Evolutionary conservation across 1,284 basidiomycete genomes (phyloP), one percentile per base, ranked within the genome.

Genomic region (Fomes fomentarius): DNA sequence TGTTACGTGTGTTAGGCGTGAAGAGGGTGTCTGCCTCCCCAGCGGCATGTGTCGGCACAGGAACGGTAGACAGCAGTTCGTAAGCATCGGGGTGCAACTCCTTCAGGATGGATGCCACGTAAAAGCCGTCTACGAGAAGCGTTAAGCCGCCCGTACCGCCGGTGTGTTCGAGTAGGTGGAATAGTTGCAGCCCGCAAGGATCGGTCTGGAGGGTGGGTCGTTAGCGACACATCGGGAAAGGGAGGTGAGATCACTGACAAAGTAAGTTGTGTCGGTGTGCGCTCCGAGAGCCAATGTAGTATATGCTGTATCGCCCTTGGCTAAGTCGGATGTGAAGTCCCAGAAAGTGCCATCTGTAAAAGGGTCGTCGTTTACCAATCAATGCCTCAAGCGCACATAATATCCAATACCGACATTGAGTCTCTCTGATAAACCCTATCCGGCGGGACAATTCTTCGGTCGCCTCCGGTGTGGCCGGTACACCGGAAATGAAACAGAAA

Each of bases 251-350:
- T 9, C n/a, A 72, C 84, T 55, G 63, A 93, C 89, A 65, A 91
- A 94, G 73, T 98, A 98, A 2, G 96, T 96, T 44, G 92, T 97
- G 66, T 98, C 96, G 1, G 96, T 98, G 69, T 99, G 96, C 0
- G 94, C 94, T 8, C 85, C 87, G 5, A 99, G 82, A 1, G 89
- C 89, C 37, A 97, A 73, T 19, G 89, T 92, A 8, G 94, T 96
- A 73, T 99, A 99, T 19, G 89, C 87, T 6, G 93, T 88, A 69
- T 98, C 96, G 19, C 94, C 94, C 66, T 92, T 94, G 11, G 89
- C 86, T 19, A 97, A 81, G 68, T 97, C 88, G 0, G 95, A 87
- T 1, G 95, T 98, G 67, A 99, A 97, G 66, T 98, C 94, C 96
- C 96, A 99, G 72, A 98, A 96, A 45, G 87, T 86, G 30, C 93